Conservation (phyloP, 1,284 basidiomycete genomes). For the Boletellus deceptivus region DNA sequence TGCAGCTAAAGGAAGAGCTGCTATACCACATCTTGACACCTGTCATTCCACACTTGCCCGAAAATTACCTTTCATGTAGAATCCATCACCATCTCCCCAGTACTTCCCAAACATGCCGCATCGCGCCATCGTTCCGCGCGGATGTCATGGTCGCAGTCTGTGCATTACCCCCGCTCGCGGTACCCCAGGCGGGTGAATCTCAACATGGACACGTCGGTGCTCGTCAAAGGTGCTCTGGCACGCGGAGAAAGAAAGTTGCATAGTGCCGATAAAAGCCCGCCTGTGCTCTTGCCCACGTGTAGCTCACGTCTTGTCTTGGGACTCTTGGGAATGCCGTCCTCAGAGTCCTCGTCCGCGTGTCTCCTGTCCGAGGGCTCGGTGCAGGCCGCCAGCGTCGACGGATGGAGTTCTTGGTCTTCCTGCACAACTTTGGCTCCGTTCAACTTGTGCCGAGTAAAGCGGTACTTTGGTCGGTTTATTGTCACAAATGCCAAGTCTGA, state of each 20-base stretch:
- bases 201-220: too few species aligned
- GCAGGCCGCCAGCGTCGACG: neutral
- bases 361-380: neutral
- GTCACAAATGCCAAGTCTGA: conserved; percentile 33
- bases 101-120: too few species aligned
- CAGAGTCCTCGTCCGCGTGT: neutral
- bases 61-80: conserved; percentile 1
- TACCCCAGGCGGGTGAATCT: too few species aligned
- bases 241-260: conserved; percentile 14
- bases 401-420: neutral
- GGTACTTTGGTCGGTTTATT: conserved; percentile 25
- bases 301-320: neutral
- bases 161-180: too few species aligned
- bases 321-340: neutral
- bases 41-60: neutral
- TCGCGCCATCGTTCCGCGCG: too few species aligned
- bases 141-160: too few species aligned
- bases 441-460: conserved; percentile 22
- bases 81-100: conserved; percentile 28
- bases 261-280: conserved; percentile 8
- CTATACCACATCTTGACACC: too few species aligned
- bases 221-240: too few species aligned
- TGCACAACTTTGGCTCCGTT: conserved; percentile 4
- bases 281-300: neutral
- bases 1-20: neutral